Evolutionary conservation across 768 basidiomycete genomes (phyloP), one percentile per base, ranked within the genome.

Genomic region (Rhizopogon sp.): DNA sequence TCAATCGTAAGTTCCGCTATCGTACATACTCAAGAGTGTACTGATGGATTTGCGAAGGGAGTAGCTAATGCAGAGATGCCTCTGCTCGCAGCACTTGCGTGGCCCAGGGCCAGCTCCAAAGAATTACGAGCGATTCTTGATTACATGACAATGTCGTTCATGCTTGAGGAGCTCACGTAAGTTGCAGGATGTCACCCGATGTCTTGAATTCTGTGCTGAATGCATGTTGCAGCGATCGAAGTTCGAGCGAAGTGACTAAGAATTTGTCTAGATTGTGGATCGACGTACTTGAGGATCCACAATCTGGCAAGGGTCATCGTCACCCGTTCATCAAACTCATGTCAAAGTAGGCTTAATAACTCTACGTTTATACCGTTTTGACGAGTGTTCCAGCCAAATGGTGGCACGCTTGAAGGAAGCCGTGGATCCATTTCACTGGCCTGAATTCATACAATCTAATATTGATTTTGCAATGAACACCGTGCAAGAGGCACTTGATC

Each of bases 141-240:
- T 43, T 69, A 66, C 17, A 69, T 69, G 66, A 66, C 64, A 11
- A 20, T 52, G 14, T 69, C 67, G 7, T 67, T 69, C 54, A 67
- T 69, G 64, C 58, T 69, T 7, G 67, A 68, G 47, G 64, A 65
- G 39, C 41, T 67, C 37, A 68, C 67, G 67, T 64, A 52, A 20
- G 62, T 28, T 43, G n/a, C 9, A 14, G 39, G 41, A 56, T 16
- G 16, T 37, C 7, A 43, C 39, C n/a, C n/a, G 17, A 50, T 17
- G 1, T 57, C 11, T 41, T 22, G 20, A 22, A 52, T 4, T 8
- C 20, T 8, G 22, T 55, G 31, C 56, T 37, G 57, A n/a, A 5
- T 4, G 28, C 35, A 41, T 31, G 35, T 28, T 50, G 39, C 22
- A 68, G 66, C 28, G 67, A 68, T 54, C 62, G 60, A 2, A 58